A percentile compares a stretch with the other conserved stretches of the same genome.
phyloP scores from a whole-genome alignment of 805 yeast species.

The Lipomyces yamanashiensis region DNA sequence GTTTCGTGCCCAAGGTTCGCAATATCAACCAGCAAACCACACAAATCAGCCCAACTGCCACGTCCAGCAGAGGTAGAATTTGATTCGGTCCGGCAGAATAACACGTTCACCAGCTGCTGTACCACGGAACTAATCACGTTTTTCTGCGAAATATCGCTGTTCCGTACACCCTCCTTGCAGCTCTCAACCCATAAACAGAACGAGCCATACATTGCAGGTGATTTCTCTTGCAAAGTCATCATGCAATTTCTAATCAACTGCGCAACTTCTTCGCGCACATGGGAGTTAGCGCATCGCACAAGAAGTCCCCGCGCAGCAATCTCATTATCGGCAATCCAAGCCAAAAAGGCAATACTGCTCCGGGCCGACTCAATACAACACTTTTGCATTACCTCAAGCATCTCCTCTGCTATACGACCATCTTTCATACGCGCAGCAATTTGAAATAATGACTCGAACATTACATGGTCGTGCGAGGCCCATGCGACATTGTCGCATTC shows the following conservation, averaged over 20 bases:
- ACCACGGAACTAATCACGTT: constrained; percentile 1
- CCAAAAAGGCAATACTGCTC: constrained; percentile 16
- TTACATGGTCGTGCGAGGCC: constrained; percentile 13
- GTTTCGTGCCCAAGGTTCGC: constrained; percentile 15
- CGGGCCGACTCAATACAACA: constrained; percentile 1
- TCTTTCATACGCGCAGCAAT: constrained; percentile 22
- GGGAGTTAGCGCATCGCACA: constrained; percentile 28
- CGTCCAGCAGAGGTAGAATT: neutral
- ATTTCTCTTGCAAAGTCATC: neutral
- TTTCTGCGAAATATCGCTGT: neutral
- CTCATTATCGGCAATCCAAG: constrained; percentile 20
- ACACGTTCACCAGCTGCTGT: neutral
- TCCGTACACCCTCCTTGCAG: neutral
- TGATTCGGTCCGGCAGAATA: neutral
- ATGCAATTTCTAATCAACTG: constrained; percentile 12
- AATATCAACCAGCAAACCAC: constrained; percentile 16
- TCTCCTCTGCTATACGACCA: constrained; percentile 4
- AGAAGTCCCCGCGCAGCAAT: constrained; percentile 12
- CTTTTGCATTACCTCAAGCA: constrained; percentile 7
- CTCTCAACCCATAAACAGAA: constrained; percentile 15
- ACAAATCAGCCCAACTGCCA: constrained; percentile 26
- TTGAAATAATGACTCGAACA: constrained; percentile 27
- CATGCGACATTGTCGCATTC: constrained; percentile 1
- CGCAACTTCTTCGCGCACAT: constrained; percentile 16
- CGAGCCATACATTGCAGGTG: constrained; percentile 21